phyloP scores from a whole-genome alignment of 768 basidiomycete species.

The Xerocomellus intermedius region DNA sequence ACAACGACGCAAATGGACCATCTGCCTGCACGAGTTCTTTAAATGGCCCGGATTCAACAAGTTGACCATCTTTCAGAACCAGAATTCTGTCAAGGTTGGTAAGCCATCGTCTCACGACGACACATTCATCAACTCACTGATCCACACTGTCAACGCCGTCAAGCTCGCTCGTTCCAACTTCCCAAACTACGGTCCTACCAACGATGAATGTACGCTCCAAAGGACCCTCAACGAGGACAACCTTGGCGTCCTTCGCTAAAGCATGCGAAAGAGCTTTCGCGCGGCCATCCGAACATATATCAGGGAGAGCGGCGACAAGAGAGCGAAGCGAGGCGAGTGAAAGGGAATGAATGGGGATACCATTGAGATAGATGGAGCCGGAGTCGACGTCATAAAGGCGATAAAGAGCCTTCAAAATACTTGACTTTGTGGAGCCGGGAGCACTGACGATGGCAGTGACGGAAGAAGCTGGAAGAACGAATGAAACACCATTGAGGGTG shows the following conservation, averaged over 20 bases:
- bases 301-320: constrained; percentile 88
- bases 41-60: constrained; percentile 81
- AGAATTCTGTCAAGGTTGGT: constrained; percentile 57
- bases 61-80: constrained; percentile 86
- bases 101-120: not conserved
- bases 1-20: constrained; percentile 81
- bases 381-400: constrained; percentile 90
- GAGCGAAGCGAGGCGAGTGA: constrained; percentile 78
- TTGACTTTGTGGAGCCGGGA: constrained; percentile 80
- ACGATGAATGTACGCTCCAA: constrained; percentile 19
- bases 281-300: constrained; percentile 49
- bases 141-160: constrained; percentile 58
- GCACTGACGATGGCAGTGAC: constrained; percentile 90
- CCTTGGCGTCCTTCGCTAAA: constrained; percentile 22
- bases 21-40: constrained; percentile 70
- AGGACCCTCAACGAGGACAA: constrained; percentile 27
- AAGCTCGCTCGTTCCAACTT: constrained; percentile 17
- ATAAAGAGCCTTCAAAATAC: constrained; percentile 83
- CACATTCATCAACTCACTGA: constrained; percentile 41
- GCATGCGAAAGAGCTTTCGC: constrained; percentile 25
- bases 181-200: constrained; percentile 31
- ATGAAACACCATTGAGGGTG: constrained; percentile 76
- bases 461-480: constrained; percentile 83
- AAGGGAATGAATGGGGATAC: constrained; percentile 83
- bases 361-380: constrained; percentile 78